Conservation (phyloP, 1,139 yeast species). For the Meyerozyma smithsonii region DNA sequence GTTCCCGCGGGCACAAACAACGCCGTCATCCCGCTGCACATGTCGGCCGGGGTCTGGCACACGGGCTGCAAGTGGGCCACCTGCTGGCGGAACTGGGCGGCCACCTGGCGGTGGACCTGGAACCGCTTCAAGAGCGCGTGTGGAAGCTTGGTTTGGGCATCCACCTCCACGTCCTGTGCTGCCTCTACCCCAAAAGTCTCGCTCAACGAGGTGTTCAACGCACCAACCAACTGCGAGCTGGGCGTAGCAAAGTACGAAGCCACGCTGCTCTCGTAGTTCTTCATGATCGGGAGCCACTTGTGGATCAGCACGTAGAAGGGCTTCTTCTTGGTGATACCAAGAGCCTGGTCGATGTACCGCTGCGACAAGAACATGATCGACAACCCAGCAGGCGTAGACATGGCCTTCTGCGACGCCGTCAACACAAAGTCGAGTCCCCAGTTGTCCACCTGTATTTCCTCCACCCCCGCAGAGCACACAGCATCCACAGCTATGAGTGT, state of each 20-base stretch:
- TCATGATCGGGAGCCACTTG: conserved; percentile 6
- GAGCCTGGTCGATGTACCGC: conserved; percentile 3
- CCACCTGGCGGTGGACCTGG: neutral
- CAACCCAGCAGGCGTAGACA: conserved; percentile 6
- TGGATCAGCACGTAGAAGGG: conserved; percentile 1
- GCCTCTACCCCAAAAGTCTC: neutral
- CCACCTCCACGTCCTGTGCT: neutral
- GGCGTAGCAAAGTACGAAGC: conserved; percentile 6
- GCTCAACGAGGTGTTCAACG: conserved; percentile 3
- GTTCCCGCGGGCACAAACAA: conserved; percentile 3
- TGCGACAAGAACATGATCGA: conserved; percentile 4
- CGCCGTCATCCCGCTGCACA: conserved; percentile 5
- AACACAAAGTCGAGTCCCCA: conserved; percentile 13
- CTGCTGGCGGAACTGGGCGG: conserved; percentile 1
- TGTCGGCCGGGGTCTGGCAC: neutral
- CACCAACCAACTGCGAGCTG: conserved; percentile 4
- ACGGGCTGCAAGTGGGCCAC: neutral
- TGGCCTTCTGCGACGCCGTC: conserved; percentile 7
- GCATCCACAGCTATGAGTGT: conserved; percentile 11
- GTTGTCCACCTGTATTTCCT: conserved; percentile 10
- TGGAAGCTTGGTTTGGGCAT: conserved; percentile 1
- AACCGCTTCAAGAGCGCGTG: neutral
- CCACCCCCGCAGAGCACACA: conserved; percentile 10
- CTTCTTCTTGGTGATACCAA: conserved; percentile 1
- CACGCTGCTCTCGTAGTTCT: conserved; percentile 4